Percentiles rank a stretch among this genome's conserved stretches.
These are phyloP conservation scores for Apiotrichum laibachii DNA, from an alignment of 1,284 basidiomycete species.

Conservation along the genomic window DNA sequence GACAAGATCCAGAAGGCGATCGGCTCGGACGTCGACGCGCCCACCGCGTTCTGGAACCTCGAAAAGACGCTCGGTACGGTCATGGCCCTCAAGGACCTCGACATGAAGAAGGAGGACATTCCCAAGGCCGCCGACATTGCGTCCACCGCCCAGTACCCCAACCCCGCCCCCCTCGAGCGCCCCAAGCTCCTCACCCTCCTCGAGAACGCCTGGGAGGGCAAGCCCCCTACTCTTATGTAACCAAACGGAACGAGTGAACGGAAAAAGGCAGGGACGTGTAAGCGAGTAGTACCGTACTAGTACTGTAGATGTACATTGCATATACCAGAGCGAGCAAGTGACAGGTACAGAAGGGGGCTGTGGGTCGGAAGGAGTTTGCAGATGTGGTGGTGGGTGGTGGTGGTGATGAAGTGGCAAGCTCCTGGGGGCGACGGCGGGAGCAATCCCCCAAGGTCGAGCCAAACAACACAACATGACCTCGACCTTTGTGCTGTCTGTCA, in stretches of 20 bases:
- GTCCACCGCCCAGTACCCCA: slow-evolving; percentile 53
- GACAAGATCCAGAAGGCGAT: slow-evolving; percentile 49
- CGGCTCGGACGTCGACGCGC: slow-evolving; percentile 40
- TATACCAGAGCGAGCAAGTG: no score
- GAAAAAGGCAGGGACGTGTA: not conserved
- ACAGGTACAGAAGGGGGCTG: no score
- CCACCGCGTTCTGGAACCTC: slow-evolving; percentile 53
- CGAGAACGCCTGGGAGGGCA: slow-evolving; percentile 30
- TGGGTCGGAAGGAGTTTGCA: no score
- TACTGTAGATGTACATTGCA: no score
- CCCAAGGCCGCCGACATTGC: slow-evolving; percentile 54
- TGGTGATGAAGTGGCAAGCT: no score
- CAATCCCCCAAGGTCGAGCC: no score
- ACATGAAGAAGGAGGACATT: slow-evolving; percentile 55
- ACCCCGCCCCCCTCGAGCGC: slow-evolving; percentile 53
- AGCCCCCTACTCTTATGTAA: slow-evolving; percentile 9
- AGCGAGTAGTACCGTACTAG: not conserved
- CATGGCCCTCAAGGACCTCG: slow-evolving; percentile 51
- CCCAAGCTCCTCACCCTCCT: slow-evolving; percentile 42
- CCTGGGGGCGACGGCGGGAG: no score
- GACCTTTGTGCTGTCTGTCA: no score
- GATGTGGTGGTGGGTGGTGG: no score
- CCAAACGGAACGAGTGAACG: no score
- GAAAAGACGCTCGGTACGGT: slow-evolving; percentile 53
- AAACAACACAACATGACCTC: no score